These are phyloP conservation scores for Candida pseudoviswanathii DNA, from an alignment of 1,139 yeast genomes.

Conservation along the genomic window DNA sequence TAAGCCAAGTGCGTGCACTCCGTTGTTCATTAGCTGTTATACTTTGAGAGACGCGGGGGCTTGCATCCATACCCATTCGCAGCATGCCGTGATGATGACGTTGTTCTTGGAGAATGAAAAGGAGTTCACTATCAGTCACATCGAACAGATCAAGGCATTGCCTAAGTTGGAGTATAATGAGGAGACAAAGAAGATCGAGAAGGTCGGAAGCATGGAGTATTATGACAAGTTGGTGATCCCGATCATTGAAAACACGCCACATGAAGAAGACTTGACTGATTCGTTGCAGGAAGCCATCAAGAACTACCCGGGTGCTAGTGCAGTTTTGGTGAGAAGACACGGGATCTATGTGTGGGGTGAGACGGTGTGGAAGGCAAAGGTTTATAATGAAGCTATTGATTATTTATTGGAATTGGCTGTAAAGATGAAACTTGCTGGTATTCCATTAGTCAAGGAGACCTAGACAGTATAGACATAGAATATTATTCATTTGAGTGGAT, in stretches of 20 bases:
- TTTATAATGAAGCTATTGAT: slow-evolving; percentile 90
- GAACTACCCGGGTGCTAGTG: slow-evolving; percentile 75
- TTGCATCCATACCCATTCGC: slow-evolving; percentile 94
- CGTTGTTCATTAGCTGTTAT: slow-evolving; percentile 79
- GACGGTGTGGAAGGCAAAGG: slow-evolving; percentile 88
- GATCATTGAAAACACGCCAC: slow-evolving; percentile 87
- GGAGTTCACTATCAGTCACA: slow-evolving; percentile 73
- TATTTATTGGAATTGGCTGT: slow-evolving; percentile 83
- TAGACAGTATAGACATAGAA: background rate
- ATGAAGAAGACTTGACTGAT: slow-evolving; percentile 82
- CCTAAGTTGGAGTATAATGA: slow-evolving; percentile 50
- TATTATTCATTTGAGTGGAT: slow-evolving; percentile 28
- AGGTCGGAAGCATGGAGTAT: slow-evolving; percentile 68
- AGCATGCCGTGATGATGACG: slow-evolving; percentile 80
- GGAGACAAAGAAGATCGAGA: slow-evolving; percentile 49
- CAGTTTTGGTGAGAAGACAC: slow-evolving; percentile 88
- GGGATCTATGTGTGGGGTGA: slow-evolving; percentile 98
- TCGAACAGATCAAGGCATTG: slow-evolving; percentile 92
- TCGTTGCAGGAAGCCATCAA: slow-evolving; percentile 63
- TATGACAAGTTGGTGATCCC: slow-evolving; percentile 81
- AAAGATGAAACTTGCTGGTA: slow-evolving; percentile 68
- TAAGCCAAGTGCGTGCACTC: slow-evolving; percentile 94
- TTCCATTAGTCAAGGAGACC: slow-evolving; percentile 45
- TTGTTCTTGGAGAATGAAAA: slow-evolving; percentile 59
- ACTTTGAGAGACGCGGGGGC: slow-evolving; percentile 80